These are phyloP conservation scores for Fusarium bulbicola DNA, from an alignment of 2,329 filamentous ascomycete species.

Conservation along the genomic window DNA sequence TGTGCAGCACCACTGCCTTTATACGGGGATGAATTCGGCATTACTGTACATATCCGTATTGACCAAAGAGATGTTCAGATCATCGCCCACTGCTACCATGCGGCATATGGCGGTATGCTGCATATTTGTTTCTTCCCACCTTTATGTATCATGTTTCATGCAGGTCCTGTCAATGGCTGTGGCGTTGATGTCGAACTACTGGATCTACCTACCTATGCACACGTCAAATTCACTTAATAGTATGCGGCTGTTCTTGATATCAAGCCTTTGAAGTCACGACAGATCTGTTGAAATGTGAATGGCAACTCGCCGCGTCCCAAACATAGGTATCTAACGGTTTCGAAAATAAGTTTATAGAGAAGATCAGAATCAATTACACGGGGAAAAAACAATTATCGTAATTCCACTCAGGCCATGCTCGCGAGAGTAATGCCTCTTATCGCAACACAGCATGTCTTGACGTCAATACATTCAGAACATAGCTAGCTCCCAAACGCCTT, in stretches of 20 bases:
- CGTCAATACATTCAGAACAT: background rate
- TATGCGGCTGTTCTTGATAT: background rate
- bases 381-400: background rate
- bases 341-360: background rate
- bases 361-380: background rate
- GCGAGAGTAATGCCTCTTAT: background rate
- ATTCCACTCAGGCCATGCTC: background rate
- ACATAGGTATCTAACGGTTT: background rate
- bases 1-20: conserved; percentile 20
- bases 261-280: background rate
- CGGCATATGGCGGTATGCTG: background rate
- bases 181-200: background rate
- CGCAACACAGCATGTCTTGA: background rate
- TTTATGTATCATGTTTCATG: conserved; percentile 8
- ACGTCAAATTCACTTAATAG: background rate
- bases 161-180: conserved; percentile 5
- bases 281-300: background rate
- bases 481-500: conserved; percentile 22
- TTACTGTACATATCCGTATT: background rate
- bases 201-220: background rate
- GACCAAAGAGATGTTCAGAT: conserved; percentile 13
- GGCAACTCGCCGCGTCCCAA: too few relatives aligned
- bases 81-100: conserved; percentile 6
- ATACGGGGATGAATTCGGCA: background rate
- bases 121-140: background rate